Evolutionary conservation across 2,329 filamentous ascomycete genomes (phyloP), one percentile per base, ranked within the genome.

Genomic region (Atkinsonella texensis): DNA sequence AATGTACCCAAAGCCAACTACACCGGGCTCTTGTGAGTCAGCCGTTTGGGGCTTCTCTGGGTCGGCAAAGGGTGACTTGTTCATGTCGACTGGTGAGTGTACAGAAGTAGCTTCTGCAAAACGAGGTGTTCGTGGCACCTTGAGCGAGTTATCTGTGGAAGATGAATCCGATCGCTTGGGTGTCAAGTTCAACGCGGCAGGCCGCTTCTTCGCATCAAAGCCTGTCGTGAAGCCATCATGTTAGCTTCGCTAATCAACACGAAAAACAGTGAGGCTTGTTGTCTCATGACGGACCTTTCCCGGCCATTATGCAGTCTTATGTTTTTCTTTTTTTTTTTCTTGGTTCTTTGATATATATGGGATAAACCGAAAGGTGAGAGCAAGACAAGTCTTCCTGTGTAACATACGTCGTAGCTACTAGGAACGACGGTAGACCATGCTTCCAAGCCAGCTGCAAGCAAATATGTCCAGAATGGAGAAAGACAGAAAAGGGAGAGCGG

Each of bases 1-100:
- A 64, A 96, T 86, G 71, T 95, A 96, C 66, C 90, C 89, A 68
- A 97, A 96, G 58, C 90, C 90, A 57, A 95, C 80, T 70, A 95
- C 89, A 53, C 84, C 87, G 33, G 90, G 86, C 46, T 54, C 38
- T 64, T 89, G 84, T 50, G 83, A 72, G 65, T 85, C 79, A 50
- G 78, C 73, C 39, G 58, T 51, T 65, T 79, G 73, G 43, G 75
- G 75, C 56, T 70, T 73, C 42, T 79, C 76, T 46, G 76, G 74
- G 55, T 83, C 77, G 59, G 74, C 73, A 60, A 86, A 85, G 9
- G 81, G 80, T 33, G 75, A 74, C 53, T 66, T 66, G 47, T 70
- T 54, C 52, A 60, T 71, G 55, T 89, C 84, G 62, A 89, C 73
- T 42, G 87, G 87, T 46, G 87, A 90, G 71, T 89, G 75, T 49